phyloP scores from a whole-genome alignment of 192 early-diverging fungal genomes.

The Anaeromyces robustus region DNA sequence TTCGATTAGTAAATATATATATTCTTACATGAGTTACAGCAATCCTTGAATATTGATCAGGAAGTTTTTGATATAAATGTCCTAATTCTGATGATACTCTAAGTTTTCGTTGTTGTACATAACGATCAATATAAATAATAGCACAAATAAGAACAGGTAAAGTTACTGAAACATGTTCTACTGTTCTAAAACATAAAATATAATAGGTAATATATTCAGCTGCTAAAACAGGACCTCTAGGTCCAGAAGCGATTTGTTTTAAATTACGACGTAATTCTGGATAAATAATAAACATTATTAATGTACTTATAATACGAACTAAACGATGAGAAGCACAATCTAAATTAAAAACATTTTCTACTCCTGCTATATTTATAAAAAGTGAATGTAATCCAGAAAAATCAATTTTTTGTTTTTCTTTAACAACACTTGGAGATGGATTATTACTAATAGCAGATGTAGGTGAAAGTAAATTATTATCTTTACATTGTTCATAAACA shows the following conservation, averaged over 20 bases:
- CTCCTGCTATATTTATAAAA: background rate
- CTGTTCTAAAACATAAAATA: background rate
- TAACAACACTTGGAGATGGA: background rate
- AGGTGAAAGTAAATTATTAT: background rate
- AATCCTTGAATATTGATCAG: background rate
- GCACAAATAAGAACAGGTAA: background rate
- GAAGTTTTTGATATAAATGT: background rate
- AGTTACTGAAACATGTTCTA: background rate
- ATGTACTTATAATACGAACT: background rate
- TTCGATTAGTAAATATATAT: no score
- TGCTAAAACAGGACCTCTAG: background rate
- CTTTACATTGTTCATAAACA: background rate
- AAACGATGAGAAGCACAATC: background rate
- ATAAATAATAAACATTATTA: background rate
- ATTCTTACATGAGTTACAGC: background rate
- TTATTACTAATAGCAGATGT: background rate
- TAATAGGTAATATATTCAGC: background rate
- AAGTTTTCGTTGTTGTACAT: background rate
- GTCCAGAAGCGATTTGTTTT: background rate
- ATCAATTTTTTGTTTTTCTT: background rate
- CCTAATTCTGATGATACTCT: background rate
- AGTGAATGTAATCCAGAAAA: background rate
- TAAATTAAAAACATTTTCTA: background rate
- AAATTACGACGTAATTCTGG: background rate
- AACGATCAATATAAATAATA: background rate